These are phyloP conservation scores for Platismatia glauca DNA, from an alignment of 495 filamentous ascomycete species.

Conservation along the genomic window DNA sequence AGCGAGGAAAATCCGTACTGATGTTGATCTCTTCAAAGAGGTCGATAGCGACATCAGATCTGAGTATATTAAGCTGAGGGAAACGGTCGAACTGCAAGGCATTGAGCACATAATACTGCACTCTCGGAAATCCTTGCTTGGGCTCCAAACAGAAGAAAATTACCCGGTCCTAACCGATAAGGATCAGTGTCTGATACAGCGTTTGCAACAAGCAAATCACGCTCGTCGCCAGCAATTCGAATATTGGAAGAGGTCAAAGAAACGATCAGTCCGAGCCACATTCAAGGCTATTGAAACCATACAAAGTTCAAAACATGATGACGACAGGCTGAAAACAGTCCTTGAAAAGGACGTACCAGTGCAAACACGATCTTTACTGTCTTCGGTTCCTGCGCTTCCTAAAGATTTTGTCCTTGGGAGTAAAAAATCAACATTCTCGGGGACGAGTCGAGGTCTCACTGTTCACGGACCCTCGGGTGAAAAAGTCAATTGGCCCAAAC, in stretches of 20 bases:
- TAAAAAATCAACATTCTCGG: background rate
- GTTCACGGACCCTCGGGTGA: constrained; percentile 5
- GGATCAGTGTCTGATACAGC: constrained; percentile 17
- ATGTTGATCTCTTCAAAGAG: constrained; percentile 3
- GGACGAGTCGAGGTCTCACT: constrained; percentile 1
- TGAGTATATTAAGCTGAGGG: background rate
- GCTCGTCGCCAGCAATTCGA: constrained; percentile 24
- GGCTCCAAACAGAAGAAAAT: no score
- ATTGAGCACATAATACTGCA: background rate
- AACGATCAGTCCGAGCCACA: background rate
- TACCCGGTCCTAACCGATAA: background rate
- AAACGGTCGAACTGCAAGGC: background rate
- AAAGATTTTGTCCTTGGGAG: background rate
- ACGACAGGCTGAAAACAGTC: no score
- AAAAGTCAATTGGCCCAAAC: constrained; percentile 7
- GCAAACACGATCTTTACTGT: background rate
- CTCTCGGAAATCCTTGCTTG: background rate
- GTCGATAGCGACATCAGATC: background rate
- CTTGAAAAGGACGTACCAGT: no score
- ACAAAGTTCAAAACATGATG: background rate
- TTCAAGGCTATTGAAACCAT: background rate
- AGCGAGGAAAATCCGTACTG: constrained; percentile 7
- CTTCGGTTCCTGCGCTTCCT: background rate
- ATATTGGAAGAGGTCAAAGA: constrained; percentile 19
- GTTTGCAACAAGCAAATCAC: constrained; percentile 20